Evolutionary conservation across 768 basidiomycete genomes (phyloP).

Genomic region (Trametes cubensis): DNA sequence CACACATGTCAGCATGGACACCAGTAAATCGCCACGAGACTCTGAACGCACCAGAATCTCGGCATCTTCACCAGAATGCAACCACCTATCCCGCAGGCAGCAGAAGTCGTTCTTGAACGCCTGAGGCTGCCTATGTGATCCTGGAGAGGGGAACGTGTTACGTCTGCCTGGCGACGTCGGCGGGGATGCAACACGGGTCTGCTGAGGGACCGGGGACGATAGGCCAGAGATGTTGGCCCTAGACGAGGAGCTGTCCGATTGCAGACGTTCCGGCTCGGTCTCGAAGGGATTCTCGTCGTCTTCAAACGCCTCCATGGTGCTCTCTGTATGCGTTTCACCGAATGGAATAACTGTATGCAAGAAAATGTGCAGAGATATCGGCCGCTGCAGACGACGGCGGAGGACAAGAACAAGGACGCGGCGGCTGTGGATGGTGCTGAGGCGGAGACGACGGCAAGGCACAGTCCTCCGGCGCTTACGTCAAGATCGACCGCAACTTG

Average conservation of each 20-base stretch:
- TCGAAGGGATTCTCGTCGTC: conserved; percentile 49
- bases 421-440: not conserved
- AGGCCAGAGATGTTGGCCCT: conserved; percentile 61
- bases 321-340: not conserved
- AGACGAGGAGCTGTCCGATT: conserved; percentile 54
- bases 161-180: conserved; percentile 48
- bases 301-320: conserved; percentile 40
- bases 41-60: conserved; percentile 68
- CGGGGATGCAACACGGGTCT: conserved; percentile 43
- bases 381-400: not conserved
- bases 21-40: not conserved
- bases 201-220: conserved; percentile 55
- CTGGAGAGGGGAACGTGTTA: conserved; percentile 57
- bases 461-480: too few species aligned
- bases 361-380: not conserved
- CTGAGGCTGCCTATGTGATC: conserved; percentile 54
- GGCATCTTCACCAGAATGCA: conserved; percentile 81
- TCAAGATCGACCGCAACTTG: too few species aligned
- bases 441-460: not conserved
- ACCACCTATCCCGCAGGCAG: conserved; percentile 70
- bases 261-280: conserved; percentile 37
- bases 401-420: not conserved
- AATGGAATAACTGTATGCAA: not conserved
- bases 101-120: conserved; percentile 79
- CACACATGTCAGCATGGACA: not conserved